A percentile compares a stretch with the other conserved stretches of the same genome.
Conservation (phyloP, 768 basidiomycete species). For the Russula dissimulans region DNA sequence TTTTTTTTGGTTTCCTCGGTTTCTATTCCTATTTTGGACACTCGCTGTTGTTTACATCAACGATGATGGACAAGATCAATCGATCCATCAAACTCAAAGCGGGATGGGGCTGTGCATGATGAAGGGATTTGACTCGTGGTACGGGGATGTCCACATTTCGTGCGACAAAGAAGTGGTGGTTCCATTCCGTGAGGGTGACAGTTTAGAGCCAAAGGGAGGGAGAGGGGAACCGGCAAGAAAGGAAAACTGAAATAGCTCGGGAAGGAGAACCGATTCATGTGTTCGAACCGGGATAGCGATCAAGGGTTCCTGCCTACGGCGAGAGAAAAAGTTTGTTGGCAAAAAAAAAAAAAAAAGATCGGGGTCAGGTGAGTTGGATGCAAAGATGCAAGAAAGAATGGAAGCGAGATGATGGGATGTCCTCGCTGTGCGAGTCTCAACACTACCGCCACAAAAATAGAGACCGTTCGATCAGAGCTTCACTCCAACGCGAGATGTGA, state of each 20-base stretch:
- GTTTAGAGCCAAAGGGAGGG: background rate
- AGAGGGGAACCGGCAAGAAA: too few relatives aligned
- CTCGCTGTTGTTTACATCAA: background rate
- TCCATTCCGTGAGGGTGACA: background rate
- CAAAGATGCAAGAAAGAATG: too few relatives aligned
- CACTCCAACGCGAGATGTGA: background rate
- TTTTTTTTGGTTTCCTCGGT: background rate
- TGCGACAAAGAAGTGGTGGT: background rate
- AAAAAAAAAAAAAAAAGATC: background rate
- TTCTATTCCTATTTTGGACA: background rate
- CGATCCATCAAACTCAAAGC: background rate
- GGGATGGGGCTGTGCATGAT: constrained; percentile 3
- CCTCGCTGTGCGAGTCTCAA: too few relatives aligned
- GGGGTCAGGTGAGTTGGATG: background rate
- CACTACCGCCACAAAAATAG: too few relatives aligned
- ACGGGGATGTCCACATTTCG: background rate
- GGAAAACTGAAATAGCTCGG: background rate
- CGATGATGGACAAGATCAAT: background rate
- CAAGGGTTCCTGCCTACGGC: background rate
- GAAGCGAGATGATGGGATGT: too few relatives aligned
- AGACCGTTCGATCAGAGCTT: constrained; percentile 4
- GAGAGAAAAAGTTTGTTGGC: background rate
- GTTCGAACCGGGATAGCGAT: constrained; percentile 2
- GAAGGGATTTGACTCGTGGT: constrained; percentile 9
- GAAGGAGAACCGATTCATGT: background rate